A percentile compares a stretch with the other conserved stretches of the same genome.
Evolutionary conservation across 768 basidiomycete species (phyloP).

Genomic region (Phallus indusiatus): DNA sequence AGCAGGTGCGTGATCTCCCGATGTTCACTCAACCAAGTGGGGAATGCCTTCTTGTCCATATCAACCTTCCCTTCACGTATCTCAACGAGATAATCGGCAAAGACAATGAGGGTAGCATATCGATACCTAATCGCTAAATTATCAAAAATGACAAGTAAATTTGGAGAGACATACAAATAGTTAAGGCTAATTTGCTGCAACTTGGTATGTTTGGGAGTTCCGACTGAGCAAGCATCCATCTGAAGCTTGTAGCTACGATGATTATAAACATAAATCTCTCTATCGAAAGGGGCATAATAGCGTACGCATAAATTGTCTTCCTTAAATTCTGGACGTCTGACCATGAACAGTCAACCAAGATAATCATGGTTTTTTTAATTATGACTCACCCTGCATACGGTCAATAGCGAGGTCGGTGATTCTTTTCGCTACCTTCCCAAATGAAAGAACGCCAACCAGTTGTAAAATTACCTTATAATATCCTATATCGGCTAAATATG

Average conservation of each 20-base stretch:
- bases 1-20: conserved; percentile 76
- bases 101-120: conserved; percentile 87
- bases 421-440: conserved; percentile 89
- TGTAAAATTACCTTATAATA: conserved; percentile 97
- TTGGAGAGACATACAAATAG: conserved; percentile 52
- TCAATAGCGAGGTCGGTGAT: conserved; percentile 86
- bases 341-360: conserved; percentile 9
- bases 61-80: conserved; percentile 30
- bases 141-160: background rate
- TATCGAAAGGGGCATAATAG: conserved; percentile 9
- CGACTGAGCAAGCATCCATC: conserved; percentile 71
- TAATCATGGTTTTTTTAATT: background rate
- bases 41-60: conserved; percentile 46
- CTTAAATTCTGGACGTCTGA: conserved; percentile 90
- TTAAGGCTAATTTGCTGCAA: conserved; percentile 73
- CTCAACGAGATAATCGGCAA: conserved; percentile 92
- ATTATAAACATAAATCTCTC: conserved; percentile 3
- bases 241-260: conserved; percentile 77
- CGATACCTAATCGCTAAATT: conserved; percentile 44
- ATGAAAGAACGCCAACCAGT: conserved; percentile 82
- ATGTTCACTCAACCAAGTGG: conserved; percentile 73
- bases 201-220: conserved; percentile 67
- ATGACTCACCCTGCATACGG: conserved; percentile 51
- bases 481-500: conserved; percentile 38
- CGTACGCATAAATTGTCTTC: conserved; percentile 90